Conservation (phyloP, 192 early-diverging fungal genomes). For the Linnemannia hyalina region DNA sequence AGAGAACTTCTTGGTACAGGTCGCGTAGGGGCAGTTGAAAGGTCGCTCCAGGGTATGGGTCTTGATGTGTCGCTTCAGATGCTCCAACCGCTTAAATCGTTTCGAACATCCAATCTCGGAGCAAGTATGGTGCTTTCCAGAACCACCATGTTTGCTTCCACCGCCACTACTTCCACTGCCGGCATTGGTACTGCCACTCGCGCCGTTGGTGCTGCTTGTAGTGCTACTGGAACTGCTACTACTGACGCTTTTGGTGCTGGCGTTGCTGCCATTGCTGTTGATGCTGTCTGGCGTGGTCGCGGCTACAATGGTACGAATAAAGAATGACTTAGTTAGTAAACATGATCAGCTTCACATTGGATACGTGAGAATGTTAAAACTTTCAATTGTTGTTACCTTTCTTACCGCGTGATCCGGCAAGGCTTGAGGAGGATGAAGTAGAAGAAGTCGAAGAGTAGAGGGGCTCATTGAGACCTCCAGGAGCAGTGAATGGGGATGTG, state of each 20-base stretch:
- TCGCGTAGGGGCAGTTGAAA: slow-evolving; percentile 59
- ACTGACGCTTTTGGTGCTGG: not conserved
- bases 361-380: not conserved
- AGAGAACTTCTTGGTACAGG: slow-evolving; percentile 70
- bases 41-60: slow-evolving; percentile 72
- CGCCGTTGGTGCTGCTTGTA: not conserved
- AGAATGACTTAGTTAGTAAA: not conserved
- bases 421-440: slow-evolving; percentile 11
- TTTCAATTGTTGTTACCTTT: not conserved
- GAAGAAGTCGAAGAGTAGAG: slow-evolving; percentile 34
- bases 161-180: slow-evolving; percentile 15
- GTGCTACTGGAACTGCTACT: not conserved
- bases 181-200: slow-evolving; percentile 24
- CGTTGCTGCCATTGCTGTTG: not conserved
- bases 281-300: slow-evolving; percentile 15
- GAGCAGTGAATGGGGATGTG: slow-evolving; percentile 33
- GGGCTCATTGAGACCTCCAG: slow-evolving; percentile 42
- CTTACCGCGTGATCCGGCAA: slow-evolving; percentile 39
- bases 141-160: slow-evolving; percentile 48
- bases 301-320: not conserved
- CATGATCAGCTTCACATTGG: not conserved
- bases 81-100: slow-evolving; percentile 70
- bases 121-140: slow-evolving; percentile 64
- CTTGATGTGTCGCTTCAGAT: slow-evolving; percentile 68
- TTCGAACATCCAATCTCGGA: slow-evolving; percentile 61